Evolutionary conservation across 768 basidiomycete species (phyloP), one percentile per base, ranked within the genome.

Genomic region (Suillus paluster): DNA sequence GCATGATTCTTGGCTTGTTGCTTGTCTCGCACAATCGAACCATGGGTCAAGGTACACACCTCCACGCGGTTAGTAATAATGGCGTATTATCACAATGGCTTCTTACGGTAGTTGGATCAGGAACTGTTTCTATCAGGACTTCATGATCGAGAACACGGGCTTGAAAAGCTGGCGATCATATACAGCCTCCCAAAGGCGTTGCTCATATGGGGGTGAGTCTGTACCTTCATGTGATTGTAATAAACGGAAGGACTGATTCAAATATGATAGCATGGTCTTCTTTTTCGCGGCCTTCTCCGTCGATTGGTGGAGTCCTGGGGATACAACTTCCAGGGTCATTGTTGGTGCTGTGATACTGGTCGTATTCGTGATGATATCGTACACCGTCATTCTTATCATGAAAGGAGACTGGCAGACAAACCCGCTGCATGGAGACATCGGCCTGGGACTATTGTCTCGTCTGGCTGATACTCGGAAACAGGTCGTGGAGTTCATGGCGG

Each of bases 171-270:
- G 4, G 83, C 83, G 19, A 73, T 86, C 17, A 66, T 85, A 60
- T 85, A 85, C 62, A 82, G 82, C 60, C 64, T 87, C 15, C 86
- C 86, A 0, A 83, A 84, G 59, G 81, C 83, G 2, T 71, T 86
- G 21, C 74, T 87, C 36, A 80, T 87, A 75, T 87, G 85, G 85
- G 81, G 79, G 86, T 86, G 66, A 72, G 85, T 79, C 14, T 25
- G 25, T 25, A 41, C 4, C 14, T 30, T 30, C 39, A 17, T 41
- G 12, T 34, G 14, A 10, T 6, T 41, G 12, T 34, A 15, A 10
- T 6, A 25, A 49, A 11, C 5, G 2, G 46, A 6, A 50, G 33
- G 27, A 10, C 34, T 67, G 19, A 67, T 38, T 14, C 10, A 1
- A 15, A 17, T 33, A 30, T 33, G 17, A 11, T n/a, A 77, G 74